These are phyloP conservation scores for Alternaria incomplexa DNA, from an alignment of 2,329 filamentous ascomycete species.

Conservation along the genomic window DNA sequence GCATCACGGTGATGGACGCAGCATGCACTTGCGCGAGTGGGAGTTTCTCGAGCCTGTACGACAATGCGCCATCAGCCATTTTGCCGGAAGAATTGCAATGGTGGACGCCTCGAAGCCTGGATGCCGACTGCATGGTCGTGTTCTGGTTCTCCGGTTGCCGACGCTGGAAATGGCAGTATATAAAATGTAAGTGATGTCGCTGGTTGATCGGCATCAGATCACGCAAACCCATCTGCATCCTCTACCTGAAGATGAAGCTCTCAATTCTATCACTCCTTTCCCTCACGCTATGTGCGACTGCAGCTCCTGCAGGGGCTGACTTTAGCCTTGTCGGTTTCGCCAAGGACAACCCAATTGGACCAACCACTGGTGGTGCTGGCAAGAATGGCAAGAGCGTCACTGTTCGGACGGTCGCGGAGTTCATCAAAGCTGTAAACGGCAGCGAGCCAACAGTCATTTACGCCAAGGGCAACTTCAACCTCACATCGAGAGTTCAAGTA, in stretches of 20 bases:
- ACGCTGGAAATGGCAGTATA: background rate
- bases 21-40: constrained; percentile 1
- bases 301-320: constrained; percentile 26
- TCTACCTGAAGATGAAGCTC: constrained; percentile 33
- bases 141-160: background rate
- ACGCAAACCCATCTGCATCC: background rate
- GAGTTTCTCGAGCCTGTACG: constrained; percentile 2
- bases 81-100: constrained; percentile 20
- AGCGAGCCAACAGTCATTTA: constrained; percentile 49
- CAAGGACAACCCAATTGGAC: constrained; percentile 43
- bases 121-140: background rate
- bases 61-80: constrained; percentile 7
- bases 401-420: constrained; percentile 34
- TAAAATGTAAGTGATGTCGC: constrained; percentile 1
- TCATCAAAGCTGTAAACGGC: constrained; percentile 35
- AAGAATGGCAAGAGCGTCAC: constrained; percentile 35
- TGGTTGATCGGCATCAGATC: background rate
- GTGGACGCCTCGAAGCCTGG: background rate
- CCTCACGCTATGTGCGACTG: constrained; percentile 21
- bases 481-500: constrained; percentile 52
- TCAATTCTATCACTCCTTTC: constrained; percentile 26
- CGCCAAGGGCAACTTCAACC: constrained; percentile 52
- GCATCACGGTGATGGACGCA: constrained; percentile 1
- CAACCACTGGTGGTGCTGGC: constrained; percentile 42
- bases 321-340: constrained; percentile 41